Evolutionary conservation across 345 rosid species (phyloP).

Genomic region (Brassica carinata): DNA sequence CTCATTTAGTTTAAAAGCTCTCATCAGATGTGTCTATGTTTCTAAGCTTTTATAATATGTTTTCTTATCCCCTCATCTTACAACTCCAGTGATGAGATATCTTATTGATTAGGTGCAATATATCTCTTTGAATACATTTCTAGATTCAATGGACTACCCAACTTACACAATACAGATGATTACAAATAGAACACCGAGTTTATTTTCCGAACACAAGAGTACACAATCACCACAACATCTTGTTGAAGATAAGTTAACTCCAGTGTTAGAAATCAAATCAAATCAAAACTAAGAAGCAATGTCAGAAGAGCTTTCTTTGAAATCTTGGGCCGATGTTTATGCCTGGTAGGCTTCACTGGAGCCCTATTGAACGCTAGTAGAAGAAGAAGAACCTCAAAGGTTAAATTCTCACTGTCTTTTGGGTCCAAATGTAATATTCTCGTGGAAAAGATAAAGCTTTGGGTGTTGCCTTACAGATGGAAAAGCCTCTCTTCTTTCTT

Average conservation of each 20-base stretch:
- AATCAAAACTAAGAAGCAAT: too few species aligned
- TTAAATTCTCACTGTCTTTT: constrained; percentile 31
- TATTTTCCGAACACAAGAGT: too few species aligned
- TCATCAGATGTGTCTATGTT: not conserved
- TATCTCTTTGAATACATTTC: not conserved
- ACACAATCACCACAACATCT: too few species aligned
- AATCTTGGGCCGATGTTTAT: too few species aligned
- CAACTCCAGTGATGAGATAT: not conserved
- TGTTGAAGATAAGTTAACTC: too few species aligned
- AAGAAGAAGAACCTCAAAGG: constrained; percentile 66
- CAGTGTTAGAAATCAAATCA: too few species aligned
- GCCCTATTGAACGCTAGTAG: constrained; percentile 41
- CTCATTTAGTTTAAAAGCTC: not conserved
- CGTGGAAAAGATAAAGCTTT: constrained; percentile 34
- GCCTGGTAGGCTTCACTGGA: too few species aligned
- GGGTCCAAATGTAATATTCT: constrained; percentile 26
- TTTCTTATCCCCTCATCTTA: not conserved
- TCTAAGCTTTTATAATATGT: not conserved
- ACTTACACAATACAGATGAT: too few species aligned
- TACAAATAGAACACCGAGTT: too few species aligned
- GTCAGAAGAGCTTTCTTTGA: not conserved
- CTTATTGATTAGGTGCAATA: not conserved
- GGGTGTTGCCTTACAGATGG: constrained; percentile 34
- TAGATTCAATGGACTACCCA: too few species aligned
- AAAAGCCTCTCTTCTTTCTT: constrained; percentile 11